Conservation (phyloP, 176 grass and related monocot species). For the Raddia guianensis region DNA sequence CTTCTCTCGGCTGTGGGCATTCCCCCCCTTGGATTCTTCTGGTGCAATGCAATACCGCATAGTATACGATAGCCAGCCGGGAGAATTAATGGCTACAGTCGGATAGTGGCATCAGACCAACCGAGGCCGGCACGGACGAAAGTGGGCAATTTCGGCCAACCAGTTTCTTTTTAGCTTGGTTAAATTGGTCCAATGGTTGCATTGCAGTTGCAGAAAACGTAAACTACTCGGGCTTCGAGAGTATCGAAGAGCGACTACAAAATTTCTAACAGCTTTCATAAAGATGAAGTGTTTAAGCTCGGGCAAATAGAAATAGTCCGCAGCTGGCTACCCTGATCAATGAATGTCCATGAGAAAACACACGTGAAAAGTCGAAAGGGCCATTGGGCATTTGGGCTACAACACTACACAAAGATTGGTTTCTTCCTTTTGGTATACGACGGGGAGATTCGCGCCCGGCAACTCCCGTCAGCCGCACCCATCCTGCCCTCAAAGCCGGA, state of each 20-base stretch:
- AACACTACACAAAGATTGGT: conserved; percentile 24
- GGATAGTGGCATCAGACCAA: neutral
- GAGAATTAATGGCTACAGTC: neutral
- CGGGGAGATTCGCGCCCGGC: conserved; percentile 55
- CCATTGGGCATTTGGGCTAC: neutral
- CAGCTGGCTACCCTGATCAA: conserved; percentile 14
- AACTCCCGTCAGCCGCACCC: conserved; percentile 41
- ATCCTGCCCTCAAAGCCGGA: conserved; percentile 52
- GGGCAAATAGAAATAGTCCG: neutral
- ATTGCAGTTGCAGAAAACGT: no score
- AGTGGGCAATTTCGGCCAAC: neutral
- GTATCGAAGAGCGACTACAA: no score
- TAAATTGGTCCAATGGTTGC: no score
- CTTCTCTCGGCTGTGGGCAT: neutral
- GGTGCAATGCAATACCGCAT: neutral
- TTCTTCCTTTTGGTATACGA: conserved; percentile 18
- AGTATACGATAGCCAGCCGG: neutral
- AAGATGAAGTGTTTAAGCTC: no score
- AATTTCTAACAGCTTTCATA: no score
- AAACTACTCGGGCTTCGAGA: no score
- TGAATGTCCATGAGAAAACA: neutral
- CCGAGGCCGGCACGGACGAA: neutral
- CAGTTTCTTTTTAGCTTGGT: no score
- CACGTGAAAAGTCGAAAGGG: conserved; percentile 27
- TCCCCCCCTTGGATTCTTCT: neutral